Base-by-base conservation (phyloP, 2,329 filamentous ascomycete species). In the Ceratocystis albifundus region DNA sequence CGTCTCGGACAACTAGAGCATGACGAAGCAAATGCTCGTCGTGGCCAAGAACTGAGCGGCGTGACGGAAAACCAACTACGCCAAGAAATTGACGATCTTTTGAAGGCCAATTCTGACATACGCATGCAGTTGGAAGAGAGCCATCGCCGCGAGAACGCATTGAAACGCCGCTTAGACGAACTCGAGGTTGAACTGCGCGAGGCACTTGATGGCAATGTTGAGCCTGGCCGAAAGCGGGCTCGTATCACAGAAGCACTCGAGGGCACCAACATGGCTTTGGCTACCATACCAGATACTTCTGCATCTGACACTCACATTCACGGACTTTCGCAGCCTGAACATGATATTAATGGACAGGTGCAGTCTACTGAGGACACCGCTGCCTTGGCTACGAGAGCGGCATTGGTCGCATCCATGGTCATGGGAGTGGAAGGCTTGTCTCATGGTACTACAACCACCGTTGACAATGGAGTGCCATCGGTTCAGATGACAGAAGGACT, bases 91-190 rank as follows among this genome's bases (percentile, higher is more conserved):
- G 79, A 82, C 6, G 75, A 76, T 3, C 74, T 76, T 46, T 73
- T 74, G 59, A 74, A 77, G 61, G 74, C 71, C 22, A 77, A 79
- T 67, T 71, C 72, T 2, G 77, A 79, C 59, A 75, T 88, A 61
- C 81, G 81, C 67, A 78, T 80, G 44, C 86, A 88, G 70, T 80
- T 92, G 1, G 89, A 95, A 41, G 88, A 93, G 64, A 85, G 87
- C 61, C 87, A 91, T 71, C 82, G 84, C 64, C 82, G 90, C 45
- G 91, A 95, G 75, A 89, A 90, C 67, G 88, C 87, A 67, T 80
- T 96, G 46, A 95, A 95, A 77, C 83, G 88, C 63, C 85, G 88
- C 63, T 79, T 96, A n/a, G 88, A 89, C 67, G 89, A 95, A 70
- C 78, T 91, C 55, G 88, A 93, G 73, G 80, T 82, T 46, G 82